Base-by-base conservation (phyloP, 441 rosid species). In the Populus hybrid region DNA sequence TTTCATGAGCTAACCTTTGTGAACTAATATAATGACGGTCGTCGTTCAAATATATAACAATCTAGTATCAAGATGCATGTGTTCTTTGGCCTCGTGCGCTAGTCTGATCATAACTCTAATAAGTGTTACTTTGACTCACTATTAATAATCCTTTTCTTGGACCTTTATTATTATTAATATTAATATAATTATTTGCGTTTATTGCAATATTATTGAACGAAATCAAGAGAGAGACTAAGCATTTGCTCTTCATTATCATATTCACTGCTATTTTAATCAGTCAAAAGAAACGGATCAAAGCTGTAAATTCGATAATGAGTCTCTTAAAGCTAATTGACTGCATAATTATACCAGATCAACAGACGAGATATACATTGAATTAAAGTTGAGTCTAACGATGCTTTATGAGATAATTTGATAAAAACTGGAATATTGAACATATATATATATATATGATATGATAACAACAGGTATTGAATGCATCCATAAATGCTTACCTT, bases 11-110 rank as follows among this genome's bases (percentile, higher is more conserved):
- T 72, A 40, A 64, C 76, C 80, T 82, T 82, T 78, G 45, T 50
- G 78, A 74, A 79, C 68, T 73, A 76, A 59, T 35, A 35, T 26
- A 82, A 79, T 85, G 77, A 76, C 68, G 77, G 73, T 35, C 81
- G 82, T 72, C n/a, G n/a, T n/a, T 82, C 69, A 66, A 61, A 28
- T 36, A 14, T 53, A 63, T 72, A 53, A 18, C 42, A 68, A 42
- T 53, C 73, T 73, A 78, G 80, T 84, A 18, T 73, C 38, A 6
- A 59, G 68, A 67, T 67, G 66, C 81, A 75, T 80, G 72, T 73
- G 64, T 79, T 65, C 67, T 82, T 80, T 79, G 83, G 80, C 88
- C 86, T 88, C 84, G 90, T 89, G 86, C 87, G 85, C 88, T 83
- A 31, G 68, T 83, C 83, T 71, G 83, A 74, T 87, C 88, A 86